These are phyloP conservation scores for Diaporthe nobilis DNA, from an alignment of 2,329 filamentous ascomycete genomes.

Conservation along the genomic window DNA sequence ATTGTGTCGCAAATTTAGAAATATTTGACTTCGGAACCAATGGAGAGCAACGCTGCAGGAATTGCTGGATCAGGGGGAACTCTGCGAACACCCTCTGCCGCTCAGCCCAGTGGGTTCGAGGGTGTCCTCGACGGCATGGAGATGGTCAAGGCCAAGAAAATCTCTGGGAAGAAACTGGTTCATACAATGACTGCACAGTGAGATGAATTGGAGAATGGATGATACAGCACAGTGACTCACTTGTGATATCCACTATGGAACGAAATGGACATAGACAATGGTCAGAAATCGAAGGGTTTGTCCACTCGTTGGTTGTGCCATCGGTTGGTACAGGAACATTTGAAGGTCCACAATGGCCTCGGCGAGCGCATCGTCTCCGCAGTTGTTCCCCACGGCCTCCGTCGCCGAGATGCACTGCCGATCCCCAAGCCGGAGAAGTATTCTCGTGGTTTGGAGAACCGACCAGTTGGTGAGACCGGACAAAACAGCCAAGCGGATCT, in stretches of 20 bases:
- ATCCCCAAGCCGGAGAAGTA: not conserved
- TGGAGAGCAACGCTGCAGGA: too few relatives aligned
- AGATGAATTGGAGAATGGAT: too few relatives aligned
- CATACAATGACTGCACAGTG: too few relatives aligned
- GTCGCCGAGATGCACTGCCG: not conserved
- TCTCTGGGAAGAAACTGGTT: too few relatives aligned
- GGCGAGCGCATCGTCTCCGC: constrained; percentile 6
- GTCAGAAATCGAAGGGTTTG: not conserved
- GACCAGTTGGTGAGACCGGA: not conserved
- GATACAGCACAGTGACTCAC: not conserved
- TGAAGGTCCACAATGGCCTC: not conserved
- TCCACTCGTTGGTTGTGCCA: not conserved
- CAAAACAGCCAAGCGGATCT: constrained; percentile 4
- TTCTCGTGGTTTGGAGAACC: constrained; percentile 14
- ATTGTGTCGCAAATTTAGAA: too few relatives aligned
- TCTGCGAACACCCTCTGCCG: too few relatives aligned
- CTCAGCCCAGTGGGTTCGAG: too few relatives aligned
- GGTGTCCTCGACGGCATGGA: too few relatives aligned
- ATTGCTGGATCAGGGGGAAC: too few relatives aligned
- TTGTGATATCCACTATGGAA: not conserved
- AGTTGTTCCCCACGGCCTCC: not conserved
- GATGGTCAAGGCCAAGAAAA: too few relatives aligned
- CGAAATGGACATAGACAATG: not conserved
- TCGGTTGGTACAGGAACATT: not conserved
- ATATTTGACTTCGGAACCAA: too few relatives aligned